Conservation (phyloP, 257 asterid species). For the Handroanthus guayacan region DNA sequence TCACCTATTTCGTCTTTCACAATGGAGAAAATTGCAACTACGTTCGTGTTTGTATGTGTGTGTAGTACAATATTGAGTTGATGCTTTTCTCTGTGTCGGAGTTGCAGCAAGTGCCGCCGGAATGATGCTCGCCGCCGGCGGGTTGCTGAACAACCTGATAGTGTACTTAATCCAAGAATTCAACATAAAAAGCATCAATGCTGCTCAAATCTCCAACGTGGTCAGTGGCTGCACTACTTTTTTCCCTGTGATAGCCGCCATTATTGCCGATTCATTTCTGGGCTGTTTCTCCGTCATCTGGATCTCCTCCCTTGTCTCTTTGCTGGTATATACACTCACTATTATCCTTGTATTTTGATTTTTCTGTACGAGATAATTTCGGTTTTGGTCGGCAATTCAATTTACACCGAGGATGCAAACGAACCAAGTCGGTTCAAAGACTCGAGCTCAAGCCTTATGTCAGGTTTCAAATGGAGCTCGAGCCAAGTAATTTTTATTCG, state of each 20-base stretch:
- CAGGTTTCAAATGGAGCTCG: too few species aligned
- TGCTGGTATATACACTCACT: conserved; percentile 40
- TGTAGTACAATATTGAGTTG: neutral
- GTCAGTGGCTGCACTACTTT: conserved; percentile 43
- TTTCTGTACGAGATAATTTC: too few species aligned
- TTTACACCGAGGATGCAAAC: too few species aligned
- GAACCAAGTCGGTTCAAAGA: too few species aligned
- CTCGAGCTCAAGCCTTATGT: too few species aligned
- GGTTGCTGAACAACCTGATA: conserved; percentile 52
- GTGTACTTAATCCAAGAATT: conserved; percentile 53
- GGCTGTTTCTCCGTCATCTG: conserved; percentile 58
- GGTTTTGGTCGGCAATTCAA: too few species aligned
- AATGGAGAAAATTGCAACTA: too few species aligned
- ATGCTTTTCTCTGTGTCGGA: neutral
- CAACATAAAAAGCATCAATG: conserved; percentile 47
- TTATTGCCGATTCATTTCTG: conserved; percentile 58
- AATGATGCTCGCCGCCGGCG: conserved; percentile 45
- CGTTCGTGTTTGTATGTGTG: too few species aligned
- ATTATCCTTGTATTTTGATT: too few species aligned
- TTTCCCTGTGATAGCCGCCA: conserved; percentile 54
- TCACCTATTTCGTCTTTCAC: too few species aligned
- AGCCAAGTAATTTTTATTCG: too few species aligned
- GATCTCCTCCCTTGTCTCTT: conserved; percentile 53
- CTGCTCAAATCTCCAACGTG: conserved; percentile 47
- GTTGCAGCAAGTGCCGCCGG: conserved; percentile 50